Conservation (phyloP, 2,329 filamentous ascomycete genomes). For the Fusarium secorum region DNA sequence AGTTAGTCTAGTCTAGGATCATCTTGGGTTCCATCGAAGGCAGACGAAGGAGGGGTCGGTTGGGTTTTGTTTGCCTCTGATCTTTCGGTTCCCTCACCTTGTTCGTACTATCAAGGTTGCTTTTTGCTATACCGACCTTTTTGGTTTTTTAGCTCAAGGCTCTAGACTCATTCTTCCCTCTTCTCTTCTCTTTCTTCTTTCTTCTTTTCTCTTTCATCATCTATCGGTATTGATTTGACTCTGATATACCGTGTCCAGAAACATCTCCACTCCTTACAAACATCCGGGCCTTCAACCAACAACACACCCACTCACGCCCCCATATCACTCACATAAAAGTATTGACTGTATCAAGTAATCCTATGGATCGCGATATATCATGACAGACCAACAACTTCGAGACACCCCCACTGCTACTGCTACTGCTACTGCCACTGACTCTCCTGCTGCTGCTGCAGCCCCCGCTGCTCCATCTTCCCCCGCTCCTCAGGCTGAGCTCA, state of each 20-base stretch:
- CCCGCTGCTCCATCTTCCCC: constrained; percentile 9
- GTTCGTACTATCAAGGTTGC: background rate
- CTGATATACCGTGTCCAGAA: background rate
- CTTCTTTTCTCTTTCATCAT: background rate
- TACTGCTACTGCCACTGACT: background rate
- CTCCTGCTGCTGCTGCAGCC: background rate
- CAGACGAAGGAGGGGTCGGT: background rate
- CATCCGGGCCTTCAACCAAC: constrained; percentile 1
- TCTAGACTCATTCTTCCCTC: background rate
- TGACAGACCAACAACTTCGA: constrained; percentile 17
- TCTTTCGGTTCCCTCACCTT: background rate
- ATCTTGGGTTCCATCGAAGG: background rate
- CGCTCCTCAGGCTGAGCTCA: constrained; percentile 29
- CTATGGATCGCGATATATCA: constrained; percentile 16
- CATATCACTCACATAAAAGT: background rate
- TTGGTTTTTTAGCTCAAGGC: background rate
- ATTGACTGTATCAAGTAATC: background rate
- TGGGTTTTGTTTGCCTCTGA: background rate
- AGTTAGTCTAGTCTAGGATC: background rate
- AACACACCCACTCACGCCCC: background rate
- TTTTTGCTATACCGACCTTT: background rate
- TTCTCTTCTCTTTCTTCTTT: background rate
- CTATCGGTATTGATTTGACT: too few relatives aligned
- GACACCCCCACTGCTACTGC: constrained; percentile 20
- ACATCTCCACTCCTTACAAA: constrained; percentile 1